These are phyloP conservation scores for Collybia sp. DNA, from an alignment of 768 basidiomycete genomes.

Conservation along the genomic window DNA sequence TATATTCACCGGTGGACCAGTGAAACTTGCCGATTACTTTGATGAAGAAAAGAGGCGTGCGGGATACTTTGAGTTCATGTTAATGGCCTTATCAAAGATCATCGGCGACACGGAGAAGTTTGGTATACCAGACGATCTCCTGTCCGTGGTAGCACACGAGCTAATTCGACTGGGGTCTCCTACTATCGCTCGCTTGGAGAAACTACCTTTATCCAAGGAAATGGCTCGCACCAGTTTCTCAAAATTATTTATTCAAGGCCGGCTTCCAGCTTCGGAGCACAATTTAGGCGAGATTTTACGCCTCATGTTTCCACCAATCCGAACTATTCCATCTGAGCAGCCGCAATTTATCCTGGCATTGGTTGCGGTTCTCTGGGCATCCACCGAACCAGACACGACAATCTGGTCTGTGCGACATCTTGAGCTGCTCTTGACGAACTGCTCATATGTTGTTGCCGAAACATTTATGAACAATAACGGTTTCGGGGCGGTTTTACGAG, in stretches of 20 bases:
- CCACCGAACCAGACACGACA: constrained; percentile 24
- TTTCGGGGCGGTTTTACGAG: constrained; percentile 26
- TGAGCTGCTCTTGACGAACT: constrained; percentile 21
- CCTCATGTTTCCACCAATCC: constrained; percentile 26
- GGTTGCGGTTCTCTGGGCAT: constrained; percentile 22
- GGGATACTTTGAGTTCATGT: constrained; percentile 25
- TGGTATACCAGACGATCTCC: constrained; percentile 22
- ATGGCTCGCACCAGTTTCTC: constrained; percentile 27
- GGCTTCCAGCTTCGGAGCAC: constrained; percentile 23
- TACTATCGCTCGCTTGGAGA: constrained; percentile 19
- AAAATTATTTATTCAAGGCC: constrained; percentile 28
- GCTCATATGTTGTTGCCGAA: constrained; percentile 18
- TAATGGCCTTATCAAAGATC: constrained; percentile 27
- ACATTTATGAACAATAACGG: constrained; percentile 29
- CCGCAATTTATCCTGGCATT: constrained; percentile 24
- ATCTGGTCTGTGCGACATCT: constrained; percentile 31
- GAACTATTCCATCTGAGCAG: constrained; percentile 17
- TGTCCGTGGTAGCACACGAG: constrained; percentile 26
- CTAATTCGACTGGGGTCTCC: constrained; percentile 27
- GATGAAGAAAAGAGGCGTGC: constrained; percentile 22
- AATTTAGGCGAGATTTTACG: constrained; percentile 31
- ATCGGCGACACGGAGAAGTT: constrained; percentile 24
- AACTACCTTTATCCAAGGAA: constrained; percentile 21
- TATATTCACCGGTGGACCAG: constrained; percentile 20
- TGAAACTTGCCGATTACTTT: constrained; percentile 19